A percentile compares a stretch with the other conserved stretches of the same genome.
Evolutionary conservation across 164 flowering plant species (phyloP).

Genomic region (Umbellularia californica): DNA sequence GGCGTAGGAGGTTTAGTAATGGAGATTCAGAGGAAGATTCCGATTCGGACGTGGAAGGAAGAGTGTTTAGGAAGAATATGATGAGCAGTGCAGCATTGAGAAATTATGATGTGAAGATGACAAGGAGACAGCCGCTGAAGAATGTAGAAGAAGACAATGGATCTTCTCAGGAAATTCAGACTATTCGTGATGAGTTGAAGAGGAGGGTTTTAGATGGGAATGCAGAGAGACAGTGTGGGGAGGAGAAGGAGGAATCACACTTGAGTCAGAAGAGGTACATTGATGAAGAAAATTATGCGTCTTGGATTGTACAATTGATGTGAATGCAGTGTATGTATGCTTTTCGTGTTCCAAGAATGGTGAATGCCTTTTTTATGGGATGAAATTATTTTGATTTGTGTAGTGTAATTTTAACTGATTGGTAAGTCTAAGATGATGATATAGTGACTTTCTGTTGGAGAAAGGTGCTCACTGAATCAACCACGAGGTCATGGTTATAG

Average conservation of each 20-base stretch:
- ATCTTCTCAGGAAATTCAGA: constrained; percentile 41
- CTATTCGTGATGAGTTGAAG: constrained; percentile 52
- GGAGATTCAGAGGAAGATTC: constrained; percentile 25
- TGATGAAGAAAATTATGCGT: background rate
- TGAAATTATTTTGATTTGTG: no score
- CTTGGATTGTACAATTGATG: background rate
- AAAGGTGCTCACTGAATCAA: no score
- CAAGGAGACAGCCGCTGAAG: constrained; percentile 33
- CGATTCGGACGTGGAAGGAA: constrained; percentile 11
- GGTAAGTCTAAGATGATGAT: no score
- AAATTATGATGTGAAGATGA: constrained; percentile 61
- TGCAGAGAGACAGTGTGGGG: constrained; percentile 15
- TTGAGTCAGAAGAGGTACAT: constrained; percentile 63
- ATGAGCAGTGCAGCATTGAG: constrained; percentile 68
- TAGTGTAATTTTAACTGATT: no score
- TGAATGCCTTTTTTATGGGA: background rate
- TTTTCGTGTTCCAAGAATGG: background rate
- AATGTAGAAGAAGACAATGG: constrained; percentile 41
- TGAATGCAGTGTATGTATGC: background rate
- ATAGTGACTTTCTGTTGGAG: no score
- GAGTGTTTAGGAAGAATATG: constrained; percentile 28
- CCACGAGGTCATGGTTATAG: no score
- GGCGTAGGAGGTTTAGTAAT: constrained; percentile 26
- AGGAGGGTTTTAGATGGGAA: constrained; percentile 30
- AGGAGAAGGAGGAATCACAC: constrained; percentile 30